A percentile compares a stretch with the other conserved stretches of the same genome.
phyloP scores from a whole-genome alignment of 2,329 filamentous ascomycete species.

The Botrytis byssoidea region DNA sequence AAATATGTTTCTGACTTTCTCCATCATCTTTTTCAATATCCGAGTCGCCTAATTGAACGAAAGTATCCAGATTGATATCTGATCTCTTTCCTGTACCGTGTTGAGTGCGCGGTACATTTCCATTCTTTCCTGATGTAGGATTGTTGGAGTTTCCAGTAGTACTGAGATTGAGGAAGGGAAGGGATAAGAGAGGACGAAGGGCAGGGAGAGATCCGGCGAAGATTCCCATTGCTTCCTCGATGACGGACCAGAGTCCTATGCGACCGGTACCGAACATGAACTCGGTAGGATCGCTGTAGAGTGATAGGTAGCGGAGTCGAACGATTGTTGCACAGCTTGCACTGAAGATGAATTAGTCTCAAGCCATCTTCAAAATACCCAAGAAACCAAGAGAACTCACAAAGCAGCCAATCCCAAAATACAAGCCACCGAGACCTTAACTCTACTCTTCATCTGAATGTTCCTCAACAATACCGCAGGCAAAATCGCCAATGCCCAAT shows the following conservation, averaged over 20 bases:
- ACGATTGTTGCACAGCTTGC: constrained; percentile 43
- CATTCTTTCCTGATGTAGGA: neutral
- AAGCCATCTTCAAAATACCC: no score
- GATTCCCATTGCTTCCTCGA: constrained; percentile 51
- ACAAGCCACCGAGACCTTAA: constrained; percentile 40
- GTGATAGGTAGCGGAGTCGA: constrained; percentile 45
- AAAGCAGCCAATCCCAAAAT: constrained; percentile 40
- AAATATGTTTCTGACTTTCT: constrained; percentile 43
- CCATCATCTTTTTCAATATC: constrained; percentile 29
- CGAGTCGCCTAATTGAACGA: constrained; percentile 27
- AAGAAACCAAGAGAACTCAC: constrained; percentile 34
- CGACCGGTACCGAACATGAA: constrained; percentile 44
- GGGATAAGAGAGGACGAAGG: constrained; percentile 45
- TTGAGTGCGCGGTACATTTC: constrained; percentile 21
- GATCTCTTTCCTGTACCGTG: constrained; percentile 5
- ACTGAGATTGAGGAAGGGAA: constrained; percentile 32
- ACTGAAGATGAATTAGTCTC: constrained; percentile 28
- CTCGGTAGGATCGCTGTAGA: constrained; percentile 42
- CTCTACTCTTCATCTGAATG: constrained; percentile 43
- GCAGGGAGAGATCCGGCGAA: constrained; percentile 48
- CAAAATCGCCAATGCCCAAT: constrained; percentile 45
- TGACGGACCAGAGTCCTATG: constrained; percentile 48
- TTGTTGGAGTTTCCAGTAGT: constrained; percentile 3
- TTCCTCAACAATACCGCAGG: constrained; percentile 45
- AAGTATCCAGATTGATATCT: constrained; percentile 30